Conservation (phyloP, 2,329 filamentous ascomycete genomes). For the Diaporthe batatas region DNA sequence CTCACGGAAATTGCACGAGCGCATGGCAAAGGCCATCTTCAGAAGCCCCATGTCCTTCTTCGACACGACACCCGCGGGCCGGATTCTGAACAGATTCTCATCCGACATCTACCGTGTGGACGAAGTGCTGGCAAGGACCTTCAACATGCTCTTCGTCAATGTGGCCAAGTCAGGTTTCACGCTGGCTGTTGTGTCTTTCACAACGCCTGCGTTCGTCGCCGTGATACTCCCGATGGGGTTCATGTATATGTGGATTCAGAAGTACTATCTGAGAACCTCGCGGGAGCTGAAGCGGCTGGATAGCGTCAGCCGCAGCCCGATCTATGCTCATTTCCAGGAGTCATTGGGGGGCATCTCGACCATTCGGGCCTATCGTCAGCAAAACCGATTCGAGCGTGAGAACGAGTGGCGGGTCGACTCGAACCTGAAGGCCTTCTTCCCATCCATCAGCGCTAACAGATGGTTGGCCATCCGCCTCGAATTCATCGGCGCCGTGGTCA, state of each 20-base stretch:
- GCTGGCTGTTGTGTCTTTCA: slow-evolving; percentile 83
- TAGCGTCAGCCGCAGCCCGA: slow-evolving; percentile 94
- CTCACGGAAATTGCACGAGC: slow-evolving; percentile 94
- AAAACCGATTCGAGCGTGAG: slow-evolving; percentile 87
- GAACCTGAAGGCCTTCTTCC: slow-evolving; percentile 94
- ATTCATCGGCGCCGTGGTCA: slow-evolving; percentile 95
- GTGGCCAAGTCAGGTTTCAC: slow-evolving; percentile 83
- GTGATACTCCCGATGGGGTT: slow-evolving; percentile 84
- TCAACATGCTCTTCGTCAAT: slow-evolving; percentile 95
- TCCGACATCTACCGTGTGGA: slow-evolving; percentile 88
- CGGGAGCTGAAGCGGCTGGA: slow-evolving; percentile 96
- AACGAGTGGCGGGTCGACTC: slow-evolving; percentile 98
- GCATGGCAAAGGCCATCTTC: slow-evolving; percentile 98
- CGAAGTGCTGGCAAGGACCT: slow-evolving; percentile 93
- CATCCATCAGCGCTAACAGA: slow-evolving; percentile 92
- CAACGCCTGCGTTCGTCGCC: slow-evolving; percentile 84
- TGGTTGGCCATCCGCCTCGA: slow-evolving; percentile 97
- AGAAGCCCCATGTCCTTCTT: slow-evolving; percentile 99
- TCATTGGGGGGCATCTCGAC: slow-evolving; percentile 94
- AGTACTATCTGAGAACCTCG: slow-evolving; percentile 96
- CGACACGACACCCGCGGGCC: slow-evolving; percentile 95
- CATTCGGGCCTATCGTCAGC: slow-evolving; percentile 93
- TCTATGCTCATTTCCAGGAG: slow-evolving; percentile 99
- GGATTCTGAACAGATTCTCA: slow-evolving; percentile 96
- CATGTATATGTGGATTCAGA: slow-evolving; percentile 92